Conservation (phyloP, 257 asterid species). For the Datura wrightii region DNA sequence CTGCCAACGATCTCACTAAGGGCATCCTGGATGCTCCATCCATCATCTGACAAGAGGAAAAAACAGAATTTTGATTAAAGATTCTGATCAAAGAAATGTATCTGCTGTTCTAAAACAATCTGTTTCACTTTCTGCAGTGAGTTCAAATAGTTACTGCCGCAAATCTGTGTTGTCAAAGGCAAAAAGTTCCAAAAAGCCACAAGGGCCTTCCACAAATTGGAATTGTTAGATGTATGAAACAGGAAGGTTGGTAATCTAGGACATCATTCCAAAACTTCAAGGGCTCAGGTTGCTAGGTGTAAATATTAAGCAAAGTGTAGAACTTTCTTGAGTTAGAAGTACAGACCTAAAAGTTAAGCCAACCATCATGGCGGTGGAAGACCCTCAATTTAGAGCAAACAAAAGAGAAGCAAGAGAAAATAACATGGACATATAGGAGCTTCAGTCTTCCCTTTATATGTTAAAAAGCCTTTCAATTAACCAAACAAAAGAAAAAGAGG, state of each 20-base stretch:
- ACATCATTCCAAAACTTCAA: neutral
- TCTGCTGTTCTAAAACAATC: neutral
- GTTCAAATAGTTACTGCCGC: neutral
- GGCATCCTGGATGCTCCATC: slow-evolving; percentile 76
- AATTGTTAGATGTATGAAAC: neutral
- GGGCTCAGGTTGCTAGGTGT: neutral
- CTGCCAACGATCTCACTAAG: slow-evolving; percentile 69
- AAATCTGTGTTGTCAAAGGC: neutral
- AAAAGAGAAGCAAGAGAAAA: neutral
- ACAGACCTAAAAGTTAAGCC: neutral
- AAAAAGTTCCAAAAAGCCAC: neutral
- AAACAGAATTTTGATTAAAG: neutral
- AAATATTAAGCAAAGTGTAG: neutral
- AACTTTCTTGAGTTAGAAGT: neutral
- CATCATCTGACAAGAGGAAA: slow-evolving; percentile 60
- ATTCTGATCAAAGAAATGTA: neutral
- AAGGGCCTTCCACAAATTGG: neutral
- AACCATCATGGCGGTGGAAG: neutral
- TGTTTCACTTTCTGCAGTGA: neutral
- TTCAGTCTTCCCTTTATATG: too few species aligned
- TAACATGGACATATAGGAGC: neutral
- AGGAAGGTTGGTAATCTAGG: neutral
- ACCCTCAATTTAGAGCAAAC: neutral
- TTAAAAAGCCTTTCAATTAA: too few species aligned
- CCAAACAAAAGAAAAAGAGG: too few species aligned